Evolutionary conservation across 495 filamentous ascomycete species (phyloP), one percentile per base, ranked within the genome.

Genomic region (Pyrenula aspistea): DNA sequence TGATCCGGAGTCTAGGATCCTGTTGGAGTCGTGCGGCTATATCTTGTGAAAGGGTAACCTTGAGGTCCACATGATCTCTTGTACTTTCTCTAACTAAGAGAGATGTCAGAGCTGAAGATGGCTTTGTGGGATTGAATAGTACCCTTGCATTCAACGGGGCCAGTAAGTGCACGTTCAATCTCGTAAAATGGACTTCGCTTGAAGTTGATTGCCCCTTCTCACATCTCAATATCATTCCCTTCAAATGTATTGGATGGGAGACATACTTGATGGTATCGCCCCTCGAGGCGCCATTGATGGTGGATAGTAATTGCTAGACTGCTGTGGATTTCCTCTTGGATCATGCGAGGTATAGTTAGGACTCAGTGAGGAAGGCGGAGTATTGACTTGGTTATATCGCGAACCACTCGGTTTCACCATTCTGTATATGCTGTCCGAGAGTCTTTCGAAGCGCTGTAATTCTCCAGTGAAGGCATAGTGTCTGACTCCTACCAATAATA

Each of bases 181-280:
- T 75, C 79, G 62, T 85, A 93, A 63, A 92, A 94, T 1, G 89
- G 88, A 56, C 85, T 91, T 4, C 83, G 72, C 62, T 89, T 92
- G 68, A 89, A 94, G 15, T 42, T 42, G 31, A 42, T 42, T 8
- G 31, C 31, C 15, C 31, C n/a, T n/a, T n/a, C n/a, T n/a, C n/a
- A n/a, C n/a, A n/a, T n/a, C n/a, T n/a, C n/a, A n/a, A n/a, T n/a
- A n/a, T n/a, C n/a, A n/a, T n/a, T n/a, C n/a, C n/a, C n/a, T n/a
- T n/a, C n/a, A n/a, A n/a, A n/a, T n/a, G n/a, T n/a, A n/a, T n/a
- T n/a, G n/a, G n/a, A n/a, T n/a, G n/a, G n/a, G n/a, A n/a, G n/a
- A n/a, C n/a, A n/a, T n/a, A n/a, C n/a, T 4, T 15, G 31, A 42
- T 42, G 31, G 31, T 42, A 42, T 15, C 8, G 8, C 31, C 15